Evolutionary conservation across 2,329 filamentous ascomycete species (phyloP).

Genomic region (Xylaria sp.): DNA sequence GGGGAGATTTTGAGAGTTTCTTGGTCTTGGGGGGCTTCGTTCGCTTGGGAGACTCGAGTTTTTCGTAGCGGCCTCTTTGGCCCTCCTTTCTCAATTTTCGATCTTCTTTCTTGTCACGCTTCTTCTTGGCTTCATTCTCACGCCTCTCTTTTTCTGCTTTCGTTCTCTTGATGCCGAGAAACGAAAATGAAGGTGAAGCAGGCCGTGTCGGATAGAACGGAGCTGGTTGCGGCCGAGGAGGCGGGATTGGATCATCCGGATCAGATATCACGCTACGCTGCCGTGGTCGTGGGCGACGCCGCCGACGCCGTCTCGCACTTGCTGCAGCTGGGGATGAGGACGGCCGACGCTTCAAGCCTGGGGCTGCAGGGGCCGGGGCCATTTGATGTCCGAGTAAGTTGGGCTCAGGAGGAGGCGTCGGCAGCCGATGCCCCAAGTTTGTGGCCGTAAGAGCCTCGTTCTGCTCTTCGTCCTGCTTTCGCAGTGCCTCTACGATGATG

Average conservation of each 20-base stretch:
- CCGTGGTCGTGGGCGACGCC: slow-evolving; percentile 11
- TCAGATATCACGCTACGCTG: slow-evolving; percentile 3
- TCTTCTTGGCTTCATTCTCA: slow-evolving; percentile 4
- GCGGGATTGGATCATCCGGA: slow-evolving; percentile 12
- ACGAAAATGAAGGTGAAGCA: slow-evolving; percentile 3
- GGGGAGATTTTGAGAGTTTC: neutral
- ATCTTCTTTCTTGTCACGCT: neutral
- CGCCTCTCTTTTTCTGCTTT: slow-evolving; percentile 10
- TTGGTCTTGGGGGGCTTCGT: neutral
- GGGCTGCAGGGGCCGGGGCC: neutral
- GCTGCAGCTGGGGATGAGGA: slow-evolving; percentile 18
- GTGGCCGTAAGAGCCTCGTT: slow-evolving; percentile 6
- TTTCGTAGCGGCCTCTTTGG: neutral
- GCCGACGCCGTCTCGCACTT: slow-evolving; percentile 12
- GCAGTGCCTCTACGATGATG: slow-evolving; percentile 18
- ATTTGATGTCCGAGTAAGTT: neutral
- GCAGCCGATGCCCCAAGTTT: slow-evolving; percentile 1
- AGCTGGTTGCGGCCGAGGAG: slow-evolving; percentile 13
- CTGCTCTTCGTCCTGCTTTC: slow-evolving; percentile 6
- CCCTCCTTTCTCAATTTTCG: neutral
- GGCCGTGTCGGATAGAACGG: neutral
- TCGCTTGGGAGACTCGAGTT: neutral
- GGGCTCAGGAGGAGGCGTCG: slow-evolving; percentile 12
- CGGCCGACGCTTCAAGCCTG: slow-evolving; percentile 8
- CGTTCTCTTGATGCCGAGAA: slow-evolving; percentile 13